A percentile compares a stretch with the other conserved stretches of the same genome.
Conservation (phyloP, 139 green algal genomes). For the Coccomyxa sp. region DNA sequence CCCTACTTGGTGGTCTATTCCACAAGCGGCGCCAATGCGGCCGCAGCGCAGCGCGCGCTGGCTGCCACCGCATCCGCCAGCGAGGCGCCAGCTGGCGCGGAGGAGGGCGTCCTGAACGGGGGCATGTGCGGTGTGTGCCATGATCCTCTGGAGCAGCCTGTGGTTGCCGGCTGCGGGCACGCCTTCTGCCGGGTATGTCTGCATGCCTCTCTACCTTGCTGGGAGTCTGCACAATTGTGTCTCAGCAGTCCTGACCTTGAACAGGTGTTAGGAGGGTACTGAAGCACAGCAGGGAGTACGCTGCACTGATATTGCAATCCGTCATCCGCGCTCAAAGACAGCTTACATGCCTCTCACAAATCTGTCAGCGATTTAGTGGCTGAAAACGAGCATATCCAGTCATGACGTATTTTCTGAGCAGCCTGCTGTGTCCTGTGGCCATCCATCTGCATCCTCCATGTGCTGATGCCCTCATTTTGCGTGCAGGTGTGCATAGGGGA, state of each 20-base stretch:
- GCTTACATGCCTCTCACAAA: too few relatives aligned
- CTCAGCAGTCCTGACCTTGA: too few relatives aligned
- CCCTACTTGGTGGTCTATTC: constrained; percentile 87
- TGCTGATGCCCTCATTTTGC: too few relatives aligned
- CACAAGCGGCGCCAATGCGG: constrained; percentile 18
- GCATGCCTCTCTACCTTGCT: neutral
- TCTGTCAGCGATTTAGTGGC: too few relatives aligned
- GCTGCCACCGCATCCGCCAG: neutral
- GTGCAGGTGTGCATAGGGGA: constrained; percentile 73
- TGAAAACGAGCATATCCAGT: too few relatives aligned
- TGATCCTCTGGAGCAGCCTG: constrained; percentile 65
- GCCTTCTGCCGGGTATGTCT: constrained; percentile 65
- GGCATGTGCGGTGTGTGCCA: constrained; percentile 69
- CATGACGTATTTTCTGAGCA: too few relatives aligned
- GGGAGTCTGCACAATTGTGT: constrained; percentile 18
- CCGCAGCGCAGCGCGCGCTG: neutral
- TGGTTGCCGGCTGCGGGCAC: constrained; percentile 62
- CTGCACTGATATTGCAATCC: too few relatives aligned
- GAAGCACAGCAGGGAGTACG: too few relatives aligned
- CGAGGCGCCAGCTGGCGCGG: constrained; percentile 3
- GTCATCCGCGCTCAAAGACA: too few relatives aligned
- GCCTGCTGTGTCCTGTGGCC: too few relatives aligned
- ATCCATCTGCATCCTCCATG: too few relatives aligned
- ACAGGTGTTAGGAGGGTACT: too few relatives aligned
- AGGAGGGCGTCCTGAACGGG: neutral